phyloP scores from a whole-genome alignment of 2,329 filamentous ascomycete species.

The Scolecobasidium constrictum region DNA sequence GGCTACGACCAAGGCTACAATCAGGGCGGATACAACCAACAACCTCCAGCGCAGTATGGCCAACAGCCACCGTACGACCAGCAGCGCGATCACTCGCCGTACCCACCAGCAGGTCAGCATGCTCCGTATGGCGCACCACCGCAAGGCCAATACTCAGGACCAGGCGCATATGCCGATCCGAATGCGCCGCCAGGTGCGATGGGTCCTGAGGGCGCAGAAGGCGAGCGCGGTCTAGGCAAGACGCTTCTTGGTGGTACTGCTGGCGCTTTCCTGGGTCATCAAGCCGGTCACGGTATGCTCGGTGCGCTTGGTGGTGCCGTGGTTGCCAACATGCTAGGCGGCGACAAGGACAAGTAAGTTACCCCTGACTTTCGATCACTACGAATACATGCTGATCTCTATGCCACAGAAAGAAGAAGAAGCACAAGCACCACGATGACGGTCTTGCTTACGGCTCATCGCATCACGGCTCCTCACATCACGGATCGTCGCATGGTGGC shows the following conservation, averaged over 20 bases:
- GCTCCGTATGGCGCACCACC: slow-evolving; percentile 1
- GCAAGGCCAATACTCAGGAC: background rate
- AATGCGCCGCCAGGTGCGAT: slow-evolving; percentile 1
- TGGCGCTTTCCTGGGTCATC: slow-evolving; percentile 8
- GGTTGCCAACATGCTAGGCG: slow-evolving; percentile 8
- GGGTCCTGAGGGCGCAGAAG: slow-evolving; percentile 6
- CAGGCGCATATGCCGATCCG: background rate
- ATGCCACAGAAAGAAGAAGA: slow-evolving; percentile 9
- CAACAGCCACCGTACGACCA: background rate
- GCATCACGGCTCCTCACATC: slow-evolving; percentile 6
- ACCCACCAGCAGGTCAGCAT: slow-evolving; percentile 2
- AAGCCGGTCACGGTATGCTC: slow-evolving; percentile 8
- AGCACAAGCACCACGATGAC: slow-evolving; percentile 8
- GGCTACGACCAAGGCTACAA: slow-evolving; percentile 3
- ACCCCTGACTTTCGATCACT: background rate
- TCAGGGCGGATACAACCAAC: background rate
- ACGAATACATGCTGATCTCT: background rate
- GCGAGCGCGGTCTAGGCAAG: slow-evolving; percentile 10
- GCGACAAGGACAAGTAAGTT: slow-evolving; percentile 9
- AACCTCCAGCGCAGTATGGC: background rate
- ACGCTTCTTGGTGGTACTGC: slow-evolving; percentile 8
- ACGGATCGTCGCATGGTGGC: background rate
- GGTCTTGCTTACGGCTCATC: background rate
- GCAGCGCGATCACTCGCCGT: slow-evolving; percentile 2
- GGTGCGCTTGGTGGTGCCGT: slow-evolving; percentile 10